These are phyloP conservation scores for Silene coronaria DNA, from an alignment of 179 eudicot species.

Conservation along the genomic window DNA sequence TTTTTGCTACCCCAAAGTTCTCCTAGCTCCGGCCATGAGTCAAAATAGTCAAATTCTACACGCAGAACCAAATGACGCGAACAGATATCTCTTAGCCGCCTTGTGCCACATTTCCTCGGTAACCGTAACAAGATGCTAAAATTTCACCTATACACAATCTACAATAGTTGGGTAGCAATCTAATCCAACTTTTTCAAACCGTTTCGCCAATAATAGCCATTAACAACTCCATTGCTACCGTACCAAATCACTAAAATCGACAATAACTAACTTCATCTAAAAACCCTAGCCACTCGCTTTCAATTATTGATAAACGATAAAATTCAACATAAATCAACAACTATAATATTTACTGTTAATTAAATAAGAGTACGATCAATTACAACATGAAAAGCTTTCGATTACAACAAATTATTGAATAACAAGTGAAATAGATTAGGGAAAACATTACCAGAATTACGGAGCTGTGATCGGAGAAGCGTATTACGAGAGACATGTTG, in stretches of 20 bases:
- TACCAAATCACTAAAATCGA: background rate
- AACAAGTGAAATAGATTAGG: background rate
- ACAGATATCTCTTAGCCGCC: background rate
- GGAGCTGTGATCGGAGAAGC: background rate
- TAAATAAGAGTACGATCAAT: background rate
- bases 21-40: background rate
- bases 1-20: too few relatives aligned
- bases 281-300: background rate
- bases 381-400: background rate
- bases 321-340: background rate
- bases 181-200: background rate
- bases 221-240: background rate
- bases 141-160: background rate
- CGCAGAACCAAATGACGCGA: background rate
- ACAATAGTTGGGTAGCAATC: background rate
- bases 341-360: background rate
- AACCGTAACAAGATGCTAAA: background rate
- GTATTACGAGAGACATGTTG: background rate
- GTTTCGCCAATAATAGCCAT: background rate
- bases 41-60: background rate
- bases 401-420: background rate
- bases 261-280: background rate
- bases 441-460: background rate
- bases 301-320: background rate
- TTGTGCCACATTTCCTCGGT: background rate